A percentile compares a stretch with the other conserved stretches of the same genome.
phyloP scores from a whole-genome alignment of 2,329 filamentous ascomycete species.

The Pseudogymnoascus verrucosus region DNA sequence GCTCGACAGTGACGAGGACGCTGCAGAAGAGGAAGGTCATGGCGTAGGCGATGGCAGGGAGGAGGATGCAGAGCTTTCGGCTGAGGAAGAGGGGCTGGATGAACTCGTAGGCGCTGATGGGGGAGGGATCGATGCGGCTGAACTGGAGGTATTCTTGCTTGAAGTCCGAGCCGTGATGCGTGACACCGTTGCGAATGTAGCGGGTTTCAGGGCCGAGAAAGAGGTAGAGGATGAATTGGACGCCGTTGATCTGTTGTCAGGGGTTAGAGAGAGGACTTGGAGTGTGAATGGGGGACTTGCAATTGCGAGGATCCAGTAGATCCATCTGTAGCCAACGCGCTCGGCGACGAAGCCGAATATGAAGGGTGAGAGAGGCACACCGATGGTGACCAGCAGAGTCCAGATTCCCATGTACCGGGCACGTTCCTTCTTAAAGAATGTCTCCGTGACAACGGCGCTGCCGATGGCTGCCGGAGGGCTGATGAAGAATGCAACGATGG shows the following conservation, averaged over 20 bases:
- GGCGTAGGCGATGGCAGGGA: conserved; percentile 45
- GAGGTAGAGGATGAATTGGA: conserved; percentile 48
- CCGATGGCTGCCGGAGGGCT: conserved; percentile 44
- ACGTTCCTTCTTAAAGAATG: conserved; percentile 45
- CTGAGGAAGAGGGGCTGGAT: conserved; percentile 39
- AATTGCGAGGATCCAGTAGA: conserved; percentile 47
- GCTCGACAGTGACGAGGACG: conserved; percentile 48
- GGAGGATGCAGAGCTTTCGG: conserved; percentile 37
- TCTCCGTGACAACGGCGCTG: conserved; percentile 47
- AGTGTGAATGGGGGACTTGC: conserved; percentile 25
- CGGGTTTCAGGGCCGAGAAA: conserved; percentile 48
- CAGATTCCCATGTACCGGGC: conserved; percentile 47
- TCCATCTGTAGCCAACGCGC: conserved; percentile 44
- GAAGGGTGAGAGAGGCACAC: conserved; percentile 19
- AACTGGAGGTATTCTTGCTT: conserved; percentile 31
- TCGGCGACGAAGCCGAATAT: conserved; percentile 36
- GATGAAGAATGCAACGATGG: conserved; percentile 45
- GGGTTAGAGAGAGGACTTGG: background rate
- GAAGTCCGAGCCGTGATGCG: conserved; percentile 20
- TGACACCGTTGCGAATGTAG: conserved; percentile 33
- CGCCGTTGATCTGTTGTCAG: conserved; percentile 40
- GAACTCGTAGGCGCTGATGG: conserved; percentile 42
- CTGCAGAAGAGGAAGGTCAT: conserved; percentile 49
- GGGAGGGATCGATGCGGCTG: conserved; percentile 44
- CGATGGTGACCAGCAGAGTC: conserved; percentile 30